Conservation (phyloP, 1,284 basidiomycete genomes). For the Boletus sp. region DNA sequence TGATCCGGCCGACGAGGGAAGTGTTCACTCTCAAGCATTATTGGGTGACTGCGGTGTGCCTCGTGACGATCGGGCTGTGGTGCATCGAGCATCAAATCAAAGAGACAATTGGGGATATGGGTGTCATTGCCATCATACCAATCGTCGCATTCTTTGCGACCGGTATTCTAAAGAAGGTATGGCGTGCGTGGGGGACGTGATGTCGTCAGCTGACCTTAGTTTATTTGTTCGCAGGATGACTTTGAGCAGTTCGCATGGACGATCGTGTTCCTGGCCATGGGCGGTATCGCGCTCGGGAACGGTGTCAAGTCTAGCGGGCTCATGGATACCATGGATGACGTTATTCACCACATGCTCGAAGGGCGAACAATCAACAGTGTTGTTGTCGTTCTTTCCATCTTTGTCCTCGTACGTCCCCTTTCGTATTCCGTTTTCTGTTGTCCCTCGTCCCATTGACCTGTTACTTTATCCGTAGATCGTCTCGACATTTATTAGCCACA, state of each 20-base stretch:
- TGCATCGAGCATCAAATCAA: constrained; percentile 87
- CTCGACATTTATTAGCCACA: constrained; percentile 93
- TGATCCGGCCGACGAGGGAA: constrained; percentile 80
- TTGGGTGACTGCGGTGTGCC: constrained; percentile 84
- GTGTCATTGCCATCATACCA: constrained; percentile 93
- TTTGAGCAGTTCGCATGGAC: constrained; percentile 95
- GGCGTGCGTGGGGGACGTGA: not conserved
- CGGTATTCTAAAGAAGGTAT: constrained; percentile 89
- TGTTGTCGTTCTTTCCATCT: constrained; percentile 77
- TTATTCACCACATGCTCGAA: constrained; percentile 69
- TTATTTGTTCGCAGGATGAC: constrained; percentile 65
- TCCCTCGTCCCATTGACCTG: constrained; percentile 13
- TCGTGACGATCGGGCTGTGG: constrained; percentile 91
- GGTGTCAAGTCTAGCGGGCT: constrained; percentile 91
- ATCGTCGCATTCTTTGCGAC: constrained; percentile 95
- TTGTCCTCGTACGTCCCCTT: constrained; percentile 76
- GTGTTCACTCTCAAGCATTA: constrained; percentile 83
- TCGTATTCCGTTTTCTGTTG: not conserved
- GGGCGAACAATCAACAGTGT: constrained; percentile 80
- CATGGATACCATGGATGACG: constrained; percentile 70
- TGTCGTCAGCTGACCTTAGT: not conserved
- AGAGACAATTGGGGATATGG: constrained; percentile 89
- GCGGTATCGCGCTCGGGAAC: constrained; percentile 95
- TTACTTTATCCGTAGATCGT: constrained; percentile 49
- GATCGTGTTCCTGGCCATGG: constrained; percentile 97